These are phyloP conservation scores for Candida lessepsii DNA, from an alignment of 805 yeast genomes.

Conservation along the genomic window DNA sequence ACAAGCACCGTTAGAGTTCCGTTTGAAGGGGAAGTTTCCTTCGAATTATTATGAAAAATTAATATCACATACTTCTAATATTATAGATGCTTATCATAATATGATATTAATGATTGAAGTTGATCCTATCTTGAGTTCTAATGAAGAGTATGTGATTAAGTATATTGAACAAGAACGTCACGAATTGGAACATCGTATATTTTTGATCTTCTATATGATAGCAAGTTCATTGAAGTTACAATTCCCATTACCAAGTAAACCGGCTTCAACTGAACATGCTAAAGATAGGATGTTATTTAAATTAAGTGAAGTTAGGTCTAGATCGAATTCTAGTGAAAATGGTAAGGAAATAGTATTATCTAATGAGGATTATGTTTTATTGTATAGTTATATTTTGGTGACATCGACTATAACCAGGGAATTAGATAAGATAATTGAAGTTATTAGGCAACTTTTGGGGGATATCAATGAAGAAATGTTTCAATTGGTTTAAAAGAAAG, in stretches of 20 bases:
- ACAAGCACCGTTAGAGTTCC: slow-evolving; percentile 73
- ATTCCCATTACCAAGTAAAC: slow-evolving; percentile 72
- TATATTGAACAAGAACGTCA: slow-evolving; percentile 56
- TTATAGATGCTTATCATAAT: slow-evolving; percentile 74
- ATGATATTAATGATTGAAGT: slow-evolving; percentile 65
- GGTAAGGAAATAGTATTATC: slow-evolving; percentile 31
- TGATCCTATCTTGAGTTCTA: slow-evolving; percentile 51
- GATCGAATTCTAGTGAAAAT: slow-evolving; percentile 5
- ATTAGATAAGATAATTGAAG: slow-evolving; percentile 53
- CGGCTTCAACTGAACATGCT: slow-evolving; percentile 76
- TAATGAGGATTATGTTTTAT: slow-evolving; percentile 73
- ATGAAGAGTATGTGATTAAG: slow-evolving; percentile 56
- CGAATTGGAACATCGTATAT: slow-evolving; percentile 71
- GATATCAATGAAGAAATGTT: slow-evolving; percentile 62
- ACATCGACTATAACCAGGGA: slow-evolving; percentile 66
- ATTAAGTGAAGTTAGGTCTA: slow-evolving; percentile 53
- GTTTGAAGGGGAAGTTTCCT: slow-evolving; percentile 75
- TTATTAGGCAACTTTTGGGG: slow-evolving; percentile 62
- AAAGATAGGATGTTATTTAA: slow-evolving; percentile 66
- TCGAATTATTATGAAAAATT: slow-evolving; percentile 48
- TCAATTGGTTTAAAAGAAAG: slow-evolving; percentile 35
- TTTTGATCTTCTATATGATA: slow-evolving; percentile 73
- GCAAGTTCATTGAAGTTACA: slow-evolving; percentile 75
- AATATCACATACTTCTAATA: slow-evolving; percentile 55
- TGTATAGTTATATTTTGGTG: slow-evolving; percentile 73